These are phyloP conservation scores for Nidula microcarpa DNA, from an alignment of 768 basidiomycete genomes.

Conservation along the genomic window DNA sequence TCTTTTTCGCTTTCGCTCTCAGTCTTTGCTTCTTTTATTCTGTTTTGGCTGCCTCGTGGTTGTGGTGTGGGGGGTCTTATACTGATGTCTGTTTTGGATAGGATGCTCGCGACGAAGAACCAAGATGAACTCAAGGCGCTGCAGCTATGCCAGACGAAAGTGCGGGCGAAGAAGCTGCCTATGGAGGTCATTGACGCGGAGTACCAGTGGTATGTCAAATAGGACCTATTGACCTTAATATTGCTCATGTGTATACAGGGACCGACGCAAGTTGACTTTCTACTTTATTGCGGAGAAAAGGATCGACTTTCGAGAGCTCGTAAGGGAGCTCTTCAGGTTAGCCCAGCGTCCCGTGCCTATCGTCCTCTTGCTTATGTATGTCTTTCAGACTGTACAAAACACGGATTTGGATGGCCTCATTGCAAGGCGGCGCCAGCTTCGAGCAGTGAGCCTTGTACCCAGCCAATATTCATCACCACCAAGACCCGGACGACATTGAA, in stretches of 20 bases:
- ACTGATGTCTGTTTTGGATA: too few species aligned
- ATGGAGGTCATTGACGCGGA: constrained; percentile 99
- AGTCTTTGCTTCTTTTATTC: too few species aligned
- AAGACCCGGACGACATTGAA: neutral
- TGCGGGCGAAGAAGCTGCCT: constrained; percentile 88
- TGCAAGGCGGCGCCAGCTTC: constrained; percentile 38
- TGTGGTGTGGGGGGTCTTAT: too few species aligned
- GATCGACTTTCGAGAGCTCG: constrained; percentile 95
- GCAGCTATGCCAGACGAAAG: constrained; percentile 87
- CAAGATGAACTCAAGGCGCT: constrained; percentile 93
- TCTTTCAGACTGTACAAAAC: constrained; percentile 72
- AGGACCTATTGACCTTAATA: too few species aligned
- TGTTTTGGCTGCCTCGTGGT: too few species aligned
- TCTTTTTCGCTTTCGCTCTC: constrained; percentile 4
- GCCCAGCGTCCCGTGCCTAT: constrained; percentile 7
- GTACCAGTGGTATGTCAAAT: constrained; percentile 82
- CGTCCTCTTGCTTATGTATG: neutral
- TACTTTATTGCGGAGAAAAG: constrained; percentile 96
- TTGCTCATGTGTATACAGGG: constrained; percentile 51
- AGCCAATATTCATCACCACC: neutral
- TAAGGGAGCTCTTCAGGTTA: constrained; percentile 89
- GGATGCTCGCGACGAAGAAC: constrained; percentile 69
- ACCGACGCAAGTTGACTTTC: constrained; percentile 96
- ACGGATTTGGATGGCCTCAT: constrained; percentile 85
- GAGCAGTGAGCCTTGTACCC: constrained; percentile 17